Conservation (phyloP, 768 basidiomycete species). For the Candolleomyces aberdarensis region DNA sequence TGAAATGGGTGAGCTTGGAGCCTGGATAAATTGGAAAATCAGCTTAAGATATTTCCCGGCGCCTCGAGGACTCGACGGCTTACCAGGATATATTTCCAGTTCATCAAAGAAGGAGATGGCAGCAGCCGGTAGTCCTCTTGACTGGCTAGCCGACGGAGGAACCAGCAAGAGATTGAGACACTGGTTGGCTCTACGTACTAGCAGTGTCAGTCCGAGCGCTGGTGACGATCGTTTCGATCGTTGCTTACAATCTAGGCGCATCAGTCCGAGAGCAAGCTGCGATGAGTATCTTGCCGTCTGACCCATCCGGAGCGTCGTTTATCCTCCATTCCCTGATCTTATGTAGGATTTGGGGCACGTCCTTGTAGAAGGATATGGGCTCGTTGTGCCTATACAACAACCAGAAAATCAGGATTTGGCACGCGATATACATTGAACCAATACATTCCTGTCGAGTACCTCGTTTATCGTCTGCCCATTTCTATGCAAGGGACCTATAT, state of each 20-base stretch:
- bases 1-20: constrained; percentile 83
- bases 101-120: constrained; percentile 68
- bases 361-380: constrained; percentile 66
- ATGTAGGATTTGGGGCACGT: constrained; percentile 74
- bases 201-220: neutral
- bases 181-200: constrained; percentile 57
- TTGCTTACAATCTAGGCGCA: constrained; percentile 63
- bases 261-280: constrained; percentile 75
- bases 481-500: constrained; percentile 49
- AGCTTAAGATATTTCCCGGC: neutral
- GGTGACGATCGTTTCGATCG: neutral
- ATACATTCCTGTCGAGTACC: constrained; percentile 47
- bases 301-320: neutral
- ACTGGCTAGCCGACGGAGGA: constrained; percentile 27
- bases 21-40: constrained; percentile 32
- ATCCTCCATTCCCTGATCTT: constrained; percentile 47
- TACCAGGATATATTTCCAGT: constrained; percentile 72
- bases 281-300: constrained; percentile 32
- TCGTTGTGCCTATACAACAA: constrained; percentile 44
- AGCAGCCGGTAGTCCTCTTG: constrained; percentile 29
- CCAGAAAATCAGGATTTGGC: neutral
- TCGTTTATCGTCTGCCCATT: constrained; percentile 42
- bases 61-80: constrained; percentile 4
- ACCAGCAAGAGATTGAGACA: constrained; percentile 66
- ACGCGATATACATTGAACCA: neutral